Evolutionary conservation across 176 grass and related monocot species (phyloP), one percentile per base, ranked within the genome.

Genomic region (Eleusine indica): DNA sequence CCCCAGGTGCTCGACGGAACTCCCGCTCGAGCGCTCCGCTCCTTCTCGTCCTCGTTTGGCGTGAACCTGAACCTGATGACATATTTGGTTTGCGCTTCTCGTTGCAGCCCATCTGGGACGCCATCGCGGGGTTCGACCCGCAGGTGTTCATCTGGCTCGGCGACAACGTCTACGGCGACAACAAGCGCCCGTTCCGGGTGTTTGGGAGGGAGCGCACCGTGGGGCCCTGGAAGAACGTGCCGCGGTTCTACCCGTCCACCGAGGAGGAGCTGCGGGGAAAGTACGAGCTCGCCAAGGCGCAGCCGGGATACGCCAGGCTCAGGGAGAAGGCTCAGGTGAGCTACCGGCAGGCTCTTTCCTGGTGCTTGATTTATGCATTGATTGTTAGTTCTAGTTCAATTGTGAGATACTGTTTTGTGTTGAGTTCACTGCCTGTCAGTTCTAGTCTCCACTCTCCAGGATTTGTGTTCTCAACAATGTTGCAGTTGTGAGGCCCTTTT

Each of bases 91-190:
- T 58, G 52, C 8, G 22, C 29, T 30, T 65, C 58, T 17, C 30
- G 4, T 21, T 84, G 85, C 89, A 98, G 96, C 92, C 96, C 64
- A 91, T 98, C 18, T 95, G 96, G 96, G 83, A 93, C 17, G 85
- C 91, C 32, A 71, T 98, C 32, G 32, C 53, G 67, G 87, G 82
- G 58, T 98, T 95, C 89, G 77, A 85, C 39, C 92, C 96, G n/a
- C 92, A 93, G 82, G 66, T 98, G 40, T 98, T 98, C 88, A 64
- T 98, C 51, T 98, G 92, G 96, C 80, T 98, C 66, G 96, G 96
- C 44, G 96, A 98, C 90, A 98, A 98, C 79, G 87, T 98, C 54
- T 98, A 98, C 71, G 92, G 95, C 53, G 95, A 98, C 87, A 91
- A 91, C 89, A 91, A 91, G 82, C 82, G 87, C 63, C 96, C 89